phyloP scores from a whole-genome alignment of 495 filamentous ascomycete species.

The Penicillium fimorum region DNA sequence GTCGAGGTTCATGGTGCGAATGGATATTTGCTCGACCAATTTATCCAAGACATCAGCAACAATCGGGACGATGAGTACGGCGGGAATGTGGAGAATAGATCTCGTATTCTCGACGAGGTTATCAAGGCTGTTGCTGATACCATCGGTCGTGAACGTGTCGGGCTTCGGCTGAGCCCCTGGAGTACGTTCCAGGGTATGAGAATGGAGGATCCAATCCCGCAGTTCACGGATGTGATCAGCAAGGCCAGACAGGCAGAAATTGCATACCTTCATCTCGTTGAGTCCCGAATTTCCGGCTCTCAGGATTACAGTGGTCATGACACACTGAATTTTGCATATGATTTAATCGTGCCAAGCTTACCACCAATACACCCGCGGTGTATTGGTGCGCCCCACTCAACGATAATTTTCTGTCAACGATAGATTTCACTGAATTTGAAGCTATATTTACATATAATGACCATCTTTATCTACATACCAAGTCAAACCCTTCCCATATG shows the following conservation, averaged over 20 bases:
- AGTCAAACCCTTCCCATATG: too few species aligned
- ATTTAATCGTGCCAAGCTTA: too few species aligned
- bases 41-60: conserved; percentile 62
- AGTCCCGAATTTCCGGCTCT: conserved; percentile 29
- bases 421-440: too few species aligned
- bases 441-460: too few species aligned
- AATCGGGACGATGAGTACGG: conserved; percentile 63
- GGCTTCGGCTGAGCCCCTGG: conserved; percentile 61
- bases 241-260: conserved; percentile 28
- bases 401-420: too few species aligned
- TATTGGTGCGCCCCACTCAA: too few species aligned
- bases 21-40: conserved; percentile 75
- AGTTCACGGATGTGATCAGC: conserved; percentile 49
- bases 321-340: neutral
- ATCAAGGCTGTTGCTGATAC: conserved; percentile 55
- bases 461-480: too few species aligned
- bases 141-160: conserved; percentile 59
- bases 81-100: conserved; percentile 65
- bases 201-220: conserved; percentile 58
- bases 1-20: conserved; percentile 77
- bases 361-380: too few species aligned
- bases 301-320: neutral
- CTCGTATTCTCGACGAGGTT: conserved; percentile 59
- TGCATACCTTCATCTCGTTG: conserved; percentile 64
- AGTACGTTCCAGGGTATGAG: conserved; percentile 61